These are phyloP conservation scores for Ophiocordyceps robertsii DNA, from an alignment of 2,329 filamentous ascomycete genomes.

Conservation along the genomic window DNA sequence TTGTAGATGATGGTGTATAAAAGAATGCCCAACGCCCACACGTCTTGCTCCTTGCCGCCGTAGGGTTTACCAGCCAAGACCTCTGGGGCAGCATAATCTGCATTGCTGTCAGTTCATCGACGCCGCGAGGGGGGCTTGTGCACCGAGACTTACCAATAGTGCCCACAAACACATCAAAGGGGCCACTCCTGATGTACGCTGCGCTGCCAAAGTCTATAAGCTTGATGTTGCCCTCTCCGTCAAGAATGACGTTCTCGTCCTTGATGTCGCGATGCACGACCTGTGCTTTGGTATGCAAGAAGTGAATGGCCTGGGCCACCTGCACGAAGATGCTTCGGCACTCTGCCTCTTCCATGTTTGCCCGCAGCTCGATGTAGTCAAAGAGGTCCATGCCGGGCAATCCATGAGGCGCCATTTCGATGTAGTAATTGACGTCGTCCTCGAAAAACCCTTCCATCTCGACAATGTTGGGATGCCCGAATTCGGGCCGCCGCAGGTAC, in stretches of 20 bases:
- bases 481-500: slow-evolving; percentile 65
- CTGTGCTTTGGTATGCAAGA: slow-evolving; percentile 77
- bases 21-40: slow-evolving; percentile 93
- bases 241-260: slow-evolving; percentile 93
- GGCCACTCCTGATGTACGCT: slow-evolving; percentile 94
- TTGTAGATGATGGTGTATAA: slow-evolving; percentile 99
- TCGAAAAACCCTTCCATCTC: slow-evolving; percentile 65
- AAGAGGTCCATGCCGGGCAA: slow-evolving; percentile 97
- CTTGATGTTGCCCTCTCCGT: slow-evolving; percentile 91
- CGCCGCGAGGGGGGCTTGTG: slow-evolving; percentile 19
- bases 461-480: slow-evolving; percentile 55
- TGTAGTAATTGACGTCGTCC: slow-evolving; percentile 90
- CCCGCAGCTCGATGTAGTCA: slow-evolving; percentile 92
- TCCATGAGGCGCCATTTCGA: slow-evolving; percentile 93
- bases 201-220: slow-evolving; percentile 97
- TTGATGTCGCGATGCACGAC: slow-evolving; percentile 98
- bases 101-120: slow-evolving; percentile 1
- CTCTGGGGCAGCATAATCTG: slow-evolving; percentile 97
- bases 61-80: slow-evolving; percentile 88
- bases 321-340: slow-evolving; percentile 92
- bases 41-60: slow-evolving; percentile 90
- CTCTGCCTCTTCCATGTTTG: slow-evolving; percentile 92
- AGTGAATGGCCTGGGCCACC: slow-evolving; percentile 78
- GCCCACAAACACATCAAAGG: slow-evolving; percentile 97
- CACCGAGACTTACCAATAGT: slow-evolving; percentile 67